Base-by-base conservation (phyloP, 2,329 filamentous ascomycete species). In the Hymenoscyphus albidus region DNA sequence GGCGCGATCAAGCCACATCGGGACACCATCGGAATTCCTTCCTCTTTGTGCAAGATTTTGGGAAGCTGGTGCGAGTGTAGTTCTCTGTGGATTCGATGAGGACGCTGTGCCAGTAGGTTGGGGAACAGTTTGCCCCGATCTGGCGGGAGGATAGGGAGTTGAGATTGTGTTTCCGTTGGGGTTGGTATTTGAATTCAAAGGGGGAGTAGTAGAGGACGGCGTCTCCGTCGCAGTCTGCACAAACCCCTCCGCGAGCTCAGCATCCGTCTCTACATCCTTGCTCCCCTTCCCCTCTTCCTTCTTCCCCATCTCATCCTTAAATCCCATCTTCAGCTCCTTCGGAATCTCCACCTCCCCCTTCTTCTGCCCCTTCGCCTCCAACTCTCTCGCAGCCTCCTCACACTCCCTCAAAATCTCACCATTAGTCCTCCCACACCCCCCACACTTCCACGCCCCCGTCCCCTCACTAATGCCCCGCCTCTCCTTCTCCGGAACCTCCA, bases 1-100 rank as follows among this genome's bases (percentile, higher is more conserved):
- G 44, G 88, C 84, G 68, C 91, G 86, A 76, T 97, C 93, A 18
- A 97, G 81, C 90, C 92, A 96, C 13, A 87, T 78, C 1, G 88
- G 85, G 16, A 91, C 83, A 1, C 80, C 84, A 54, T 54, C 48
- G 35, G 84, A 81, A 61, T 81, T 75, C 64, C 75, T 72, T 70
- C 76, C 44, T 7, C 58, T 31, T 64, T 65, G 74, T 69, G 44
- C 70, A 32, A 62, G 58, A 27, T 72, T 73, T 44, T 10, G 6
- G 22, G 22, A 54, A 9, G 18, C 18, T 18, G 48, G 22, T 27
- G 48, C 48, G 10, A 18, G n/a, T 13, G 35, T 59, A 39, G 48
- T 18, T 18, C 22, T 18, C 48, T 54, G 48, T 12, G 48, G 48
- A 67, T 62, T 68, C 64, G 63, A 66, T 68, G 55, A 65, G 64